These are phyloP conservation scores for Domatiomyces catenatus DNA, from an alignment of 2,329 filamentous ascomycete genomes.

Conservation along the genomic window DNA sequence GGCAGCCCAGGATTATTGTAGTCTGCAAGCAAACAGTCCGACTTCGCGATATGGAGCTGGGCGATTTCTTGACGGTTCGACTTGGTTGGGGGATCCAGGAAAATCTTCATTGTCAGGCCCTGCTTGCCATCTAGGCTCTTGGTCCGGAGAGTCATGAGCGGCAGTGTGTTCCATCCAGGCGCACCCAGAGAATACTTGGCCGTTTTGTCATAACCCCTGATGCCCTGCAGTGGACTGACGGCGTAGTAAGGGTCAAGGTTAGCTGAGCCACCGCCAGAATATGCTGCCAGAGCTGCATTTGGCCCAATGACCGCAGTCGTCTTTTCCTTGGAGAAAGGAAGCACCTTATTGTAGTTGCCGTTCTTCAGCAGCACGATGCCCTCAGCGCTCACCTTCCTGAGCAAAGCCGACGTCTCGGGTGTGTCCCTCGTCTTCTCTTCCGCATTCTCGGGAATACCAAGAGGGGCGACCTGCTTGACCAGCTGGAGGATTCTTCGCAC, in stretches of 20 bases:
- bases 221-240: slow-evolving; percentile 30
- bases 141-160: slow-evolving; percentile 39
- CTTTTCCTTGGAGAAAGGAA: slow-evolving; percentile 40
- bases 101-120: slow-evolving; percentile 49
- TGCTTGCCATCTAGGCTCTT: slow-evolving; percentile 37
- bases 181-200: slow-evolving; percentile 43
- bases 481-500: slow-evolving; percentile 43
- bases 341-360: slow-evolving; percentile 37
- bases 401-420: slow-evolving; percentile 45
- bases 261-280: slow-evolving; percentile 51
- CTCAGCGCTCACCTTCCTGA: slow-evolving; percentile 51
- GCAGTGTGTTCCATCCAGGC: slow-evolving; percentile 50
- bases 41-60: slow-evolving; percentile 29
- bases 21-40: slow-evolving; percentile 39
- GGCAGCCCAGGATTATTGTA: slow-evolving; percentile 34
- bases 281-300: slow-evolving; percentile 34
- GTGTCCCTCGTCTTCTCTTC: slow-evolving; percentile 42
- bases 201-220: slow-evolving; percentile 24
- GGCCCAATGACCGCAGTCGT: slow-evolving; percentile 40
- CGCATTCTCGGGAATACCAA: slow-evolving; percentile 40
- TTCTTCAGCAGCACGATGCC: slow-evolving; percentile 63
- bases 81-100: slow-evolving; percentile 41
- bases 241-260: slow-evolving; percentile 34
- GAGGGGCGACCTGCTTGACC: slow-evolving; percentile 41
- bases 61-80: slow-evolving; percentile 37